Conservation (phyloP, 2,329 filamentous ascomycete species). For the Chaetomiaceae sp. region DNA sequence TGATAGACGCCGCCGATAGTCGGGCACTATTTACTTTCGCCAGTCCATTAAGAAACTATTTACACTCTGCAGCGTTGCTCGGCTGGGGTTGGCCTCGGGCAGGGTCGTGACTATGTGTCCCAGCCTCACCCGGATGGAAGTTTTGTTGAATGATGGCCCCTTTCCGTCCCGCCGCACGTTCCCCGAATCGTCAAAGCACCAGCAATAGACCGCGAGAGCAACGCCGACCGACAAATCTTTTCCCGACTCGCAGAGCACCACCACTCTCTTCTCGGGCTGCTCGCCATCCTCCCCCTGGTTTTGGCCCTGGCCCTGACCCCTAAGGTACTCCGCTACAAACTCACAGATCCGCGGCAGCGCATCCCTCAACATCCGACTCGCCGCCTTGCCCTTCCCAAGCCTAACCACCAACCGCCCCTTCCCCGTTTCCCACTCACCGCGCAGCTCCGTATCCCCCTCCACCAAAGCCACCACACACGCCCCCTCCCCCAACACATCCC, state of each 20-base stretch:
- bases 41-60: constrained; percentile 81
- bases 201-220: constrained; percentile 70
- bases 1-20: constrained; percentile 3
- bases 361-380: constrained; percentile 74
- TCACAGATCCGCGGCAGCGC: constrained; percentile 60
- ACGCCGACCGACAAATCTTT: constrained; percentile 77
- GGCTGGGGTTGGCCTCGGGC: constrained; percentile 76
- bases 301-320: too few relatives aligned
- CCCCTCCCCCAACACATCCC: constrained; percentile 12
- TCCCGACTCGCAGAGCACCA: constrained; percentile 71
- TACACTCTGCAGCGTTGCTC: constrained; percentile 82
- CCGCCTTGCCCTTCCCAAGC: constrained; percentile 68
- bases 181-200: constrained; percentile 65
- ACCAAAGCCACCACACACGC: constrained; percentile 38
- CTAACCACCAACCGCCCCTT: constrained; percentile 51
- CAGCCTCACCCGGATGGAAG: constrained; percentile 69
- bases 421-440: constrained; percentile 40
- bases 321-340: constrained; percentile 47
- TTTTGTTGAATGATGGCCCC: constrained; percentile 57
- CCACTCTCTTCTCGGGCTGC: constrained; percentile 29
- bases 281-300: neutral
- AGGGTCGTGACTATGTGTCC: constrained; percentile 78
- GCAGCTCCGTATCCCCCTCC: constrained; percentile 29
- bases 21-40: constrained; percentile 29
- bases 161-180: constrained; percentile 29